Evolutionary conservation across 768 basidiomycete genomes (phyloP), one percentile per base, ranked within the genome.

Genomic region (Tylopilus intermedius): DNA sequence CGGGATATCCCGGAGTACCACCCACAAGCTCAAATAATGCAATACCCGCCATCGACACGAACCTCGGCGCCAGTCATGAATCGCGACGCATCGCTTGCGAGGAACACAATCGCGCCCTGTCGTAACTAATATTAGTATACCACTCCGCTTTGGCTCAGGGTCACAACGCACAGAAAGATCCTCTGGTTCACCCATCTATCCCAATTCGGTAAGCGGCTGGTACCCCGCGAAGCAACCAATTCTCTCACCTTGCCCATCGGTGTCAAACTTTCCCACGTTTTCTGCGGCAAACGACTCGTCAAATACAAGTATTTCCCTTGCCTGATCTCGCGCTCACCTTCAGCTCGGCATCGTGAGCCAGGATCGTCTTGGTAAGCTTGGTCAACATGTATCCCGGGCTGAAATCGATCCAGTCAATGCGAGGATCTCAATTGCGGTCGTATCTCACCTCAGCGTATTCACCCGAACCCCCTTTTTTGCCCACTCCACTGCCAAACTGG

Each of bases 301-400:
- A 8, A 24, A 41, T 24, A 21, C 18, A 11, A 1, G 33, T 11
- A 15, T 7, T 2, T 2, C 10, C n/a, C 26, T 10, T 10, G 3
- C 8, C 8, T 33, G 35, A n/a, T 15, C 29, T 11, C 21, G 11
- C 1, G 8, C 70, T 53, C 53, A 87, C 89, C 79, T 87, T 86
- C 35, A 95, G 77, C 57, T 86, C 88, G 8, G 73, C 73, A 61
- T 95, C 79, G 54, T 81, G 78, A 51, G 85, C 81, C 43, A 96
- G 70, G 61, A 97, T 86, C 13, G 86, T 85, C 65, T 78, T 84
- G 3, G 93, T 95, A 52, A 98, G 76, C 70, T 89, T 86, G 7
- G 94, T 96, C 53, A 91, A 72, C 84, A 95, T 95, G 74, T 98
- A 98, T 8, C 95, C 94, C 21, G 93, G 92, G 61, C 90, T 91